Evolutionary conservation across 768 basidiomycete genomes (phyloP).

Genomic region (Termitomyces sp.): DNA sequence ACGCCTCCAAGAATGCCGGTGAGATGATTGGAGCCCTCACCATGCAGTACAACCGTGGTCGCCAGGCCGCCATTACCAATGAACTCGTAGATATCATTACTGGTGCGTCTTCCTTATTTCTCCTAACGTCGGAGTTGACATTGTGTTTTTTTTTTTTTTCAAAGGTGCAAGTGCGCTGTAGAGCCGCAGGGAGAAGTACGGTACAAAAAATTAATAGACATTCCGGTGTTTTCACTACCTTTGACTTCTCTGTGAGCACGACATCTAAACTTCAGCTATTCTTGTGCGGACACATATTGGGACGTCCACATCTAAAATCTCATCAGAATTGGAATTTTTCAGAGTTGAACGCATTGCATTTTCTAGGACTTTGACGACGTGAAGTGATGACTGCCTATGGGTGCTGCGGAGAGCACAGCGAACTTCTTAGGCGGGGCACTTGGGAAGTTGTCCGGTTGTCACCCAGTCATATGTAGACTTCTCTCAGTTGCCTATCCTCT

Average conservation of each 20-base stretch:
- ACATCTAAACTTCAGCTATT: not conserved
- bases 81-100: slow-evolving; percentile 92
- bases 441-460: too few species aligned
- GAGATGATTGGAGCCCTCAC: slow-evolving; percentile 88
- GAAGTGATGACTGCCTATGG: too few species aligned
- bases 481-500: too few species aligned
- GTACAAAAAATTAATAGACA: slow-evolving; percentile 1
- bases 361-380: too few species aligned
- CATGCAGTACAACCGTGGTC: slow-evolving; percentile 98
- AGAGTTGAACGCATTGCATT: too few species aligned
- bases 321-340: not conserved
- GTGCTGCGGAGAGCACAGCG: too few species aligned
- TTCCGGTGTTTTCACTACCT: not conserved
- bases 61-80: slow-evolving; percentile 96
- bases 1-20: slow-evolving; percentile 95
- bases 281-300: not conserved
- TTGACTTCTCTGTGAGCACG: not conserved
- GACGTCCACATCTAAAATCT: not conserved
- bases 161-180: slow-evolving; percentile 42
- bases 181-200: not conserved
- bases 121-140: not conserved
- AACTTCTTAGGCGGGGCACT: too few species aligned
- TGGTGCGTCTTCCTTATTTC: slow-evolving; percentile 38
- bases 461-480: too few species aligned
- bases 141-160: not conserved